Evolutionary conservation across 176 grass and related monocot species (phyloP), one percentile per base, ranked within the genome.

Genomic region (Echinochloa phyllopogon): DNA sequence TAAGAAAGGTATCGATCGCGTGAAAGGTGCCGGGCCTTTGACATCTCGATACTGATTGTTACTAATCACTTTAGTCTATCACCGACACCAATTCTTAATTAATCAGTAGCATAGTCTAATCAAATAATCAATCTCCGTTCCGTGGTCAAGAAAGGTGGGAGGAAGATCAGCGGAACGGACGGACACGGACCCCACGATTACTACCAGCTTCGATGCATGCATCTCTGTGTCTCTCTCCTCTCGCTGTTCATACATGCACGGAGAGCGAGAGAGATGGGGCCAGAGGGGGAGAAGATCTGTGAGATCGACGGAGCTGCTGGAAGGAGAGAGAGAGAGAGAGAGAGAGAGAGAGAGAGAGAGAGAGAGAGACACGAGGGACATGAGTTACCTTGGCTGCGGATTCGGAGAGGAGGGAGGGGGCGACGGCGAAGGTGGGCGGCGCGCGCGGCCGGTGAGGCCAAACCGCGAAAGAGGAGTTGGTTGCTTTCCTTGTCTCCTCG

Each of bases 1-100:
- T 27, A 49, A 21, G 33, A 62, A 53, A 71, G 77, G 65, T 47
- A 52, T 36, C 49, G 10, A 74, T 10, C 52, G 27, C 9, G 25
- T 53, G 65, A 72, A 90, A 90, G 83, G 55, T 64, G 71, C 55
- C 44, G 57, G 57, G 45, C 57, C 72, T 89, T 90, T 77, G 83
- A 61, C 83, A 71, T 40, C 71, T 72, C 11, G 65, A 24, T 27
- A 55, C 75, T 39, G 66, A 77, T 45, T 4, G 55, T 27, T 37
- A 18, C 6, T 52, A 85, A 77, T 20, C 24, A 59, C n/a, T 85
- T 51, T 76, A 76, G 59, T 65, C 65, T 65, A 78, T 78, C 69
- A 69, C 15, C 42, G 62, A 25, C 6, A 3, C 20, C 15, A 27
- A 61, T 63, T 78, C 14, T 63, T 78, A 65, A 79, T 23, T 65